Percentiles rank a stretch among this genome's conserved stretches.
These are phyloP conservation scores for Flueggea neowawraea DNA, from an alignment of 441 rosid genomes.

Conservation along the genomic window DNA sequence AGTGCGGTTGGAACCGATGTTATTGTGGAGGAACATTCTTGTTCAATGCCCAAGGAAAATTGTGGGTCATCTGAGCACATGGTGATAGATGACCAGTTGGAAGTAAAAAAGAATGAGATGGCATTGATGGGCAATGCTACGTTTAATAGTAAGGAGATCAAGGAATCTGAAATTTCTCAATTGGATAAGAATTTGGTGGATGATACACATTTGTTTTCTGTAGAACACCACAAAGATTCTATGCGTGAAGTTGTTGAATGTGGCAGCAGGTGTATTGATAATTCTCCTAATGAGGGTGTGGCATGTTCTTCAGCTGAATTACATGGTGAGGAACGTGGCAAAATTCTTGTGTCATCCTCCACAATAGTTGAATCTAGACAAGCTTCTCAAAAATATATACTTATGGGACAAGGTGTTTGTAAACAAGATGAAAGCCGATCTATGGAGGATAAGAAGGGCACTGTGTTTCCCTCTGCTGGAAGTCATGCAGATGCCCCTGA, in stretches of 20 bases:
- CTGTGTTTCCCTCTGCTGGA: conserved; percentile 29
- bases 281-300: conserved; percentile 8
- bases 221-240: conserved; percentile 23
- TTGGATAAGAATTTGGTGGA: conserved; percentile 20
- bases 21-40: conserved; percentile 30
- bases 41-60: conserved; percentile 17
- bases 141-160: conserved; percentile 27
- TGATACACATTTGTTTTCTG: conserved; percentile 24
- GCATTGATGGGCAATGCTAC: conserved; percentile 16
- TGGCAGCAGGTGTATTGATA: conserved; percentile 14
- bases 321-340: conserved; percentile 19
- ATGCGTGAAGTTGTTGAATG: conserved; percentile 26
- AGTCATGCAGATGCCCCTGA: conserved; percentile 20
- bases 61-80: conserved; percentile 26
- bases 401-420: conserved; percentile 11
- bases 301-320: conserved; percentile 28
- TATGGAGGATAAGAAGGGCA: conserved; percentile 22
- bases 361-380: conserved; percentile 18
- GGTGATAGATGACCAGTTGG: conserved; percentile 19
- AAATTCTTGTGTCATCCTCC: conserved; percentile 17
- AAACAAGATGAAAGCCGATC: conserved; percentile 12
- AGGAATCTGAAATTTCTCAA: conserved; percentile 21
- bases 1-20: conserved; percentile 16
- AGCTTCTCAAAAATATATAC: conserved; percentile 14
- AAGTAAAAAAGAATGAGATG: conserved; percentile 14